These are phyloP conservation scores for Phyllosticta citribraziliensis DNA, from an alignment of 2,329 filamentous ascomycete species.

Conservation along the genomic window DNA sequence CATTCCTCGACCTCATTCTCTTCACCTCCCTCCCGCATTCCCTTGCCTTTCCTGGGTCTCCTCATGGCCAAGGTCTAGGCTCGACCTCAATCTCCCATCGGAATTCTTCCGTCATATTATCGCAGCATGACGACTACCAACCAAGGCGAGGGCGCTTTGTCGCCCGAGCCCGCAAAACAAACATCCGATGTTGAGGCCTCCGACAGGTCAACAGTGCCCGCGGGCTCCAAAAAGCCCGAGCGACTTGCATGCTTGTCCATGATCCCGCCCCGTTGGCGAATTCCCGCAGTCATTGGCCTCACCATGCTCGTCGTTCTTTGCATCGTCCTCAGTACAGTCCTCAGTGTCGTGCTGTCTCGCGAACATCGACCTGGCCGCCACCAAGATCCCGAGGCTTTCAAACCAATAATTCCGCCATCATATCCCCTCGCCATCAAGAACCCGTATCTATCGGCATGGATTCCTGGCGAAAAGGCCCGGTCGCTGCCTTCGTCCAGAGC, in stretches of 20 bases:
- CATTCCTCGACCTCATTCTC: neutral
- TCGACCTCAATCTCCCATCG: neutral
- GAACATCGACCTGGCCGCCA: neutral
- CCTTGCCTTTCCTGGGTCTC: neutral
- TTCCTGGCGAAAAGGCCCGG: constrained; percentile 30
- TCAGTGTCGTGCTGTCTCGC: constrained; percentile 5
- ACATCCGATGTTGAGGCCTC: neutral
- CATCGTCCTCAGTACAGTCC: constrained; percentile 1
- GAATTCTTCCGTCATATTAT: neutral
- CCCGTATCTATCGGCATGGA: constrained; percentile 35
- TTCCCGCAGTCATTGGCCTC: neutral
- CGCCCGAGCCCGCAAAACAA: neutral
- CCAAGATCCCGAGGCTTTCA: constrained; percentile 9
- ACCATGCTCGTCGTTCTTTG: constrained; percentile 3
- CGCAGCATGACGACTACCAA: neutral
- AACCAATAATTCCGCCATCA: constrained; percentile 29
- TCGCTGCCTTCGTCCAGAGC: constrained; percentile 27
- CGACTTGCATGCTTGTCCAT: neutral
- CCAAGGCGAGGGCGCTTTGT: neutral
- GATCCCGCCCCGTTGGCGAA: constrained; percentile 2
- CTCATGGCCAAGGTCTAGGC: neutral
- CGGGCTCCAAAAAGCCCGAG: neutral
- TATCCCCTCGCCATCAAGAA: constrained; percentile 36
- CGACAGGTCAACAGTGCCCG: neutral
- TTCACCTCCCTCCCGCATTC: constrained; percentile 15